Conservation (phyloP, 2,329 filamentous ascomycete species). For the Ilyonectria mors-panacis region DNA sequence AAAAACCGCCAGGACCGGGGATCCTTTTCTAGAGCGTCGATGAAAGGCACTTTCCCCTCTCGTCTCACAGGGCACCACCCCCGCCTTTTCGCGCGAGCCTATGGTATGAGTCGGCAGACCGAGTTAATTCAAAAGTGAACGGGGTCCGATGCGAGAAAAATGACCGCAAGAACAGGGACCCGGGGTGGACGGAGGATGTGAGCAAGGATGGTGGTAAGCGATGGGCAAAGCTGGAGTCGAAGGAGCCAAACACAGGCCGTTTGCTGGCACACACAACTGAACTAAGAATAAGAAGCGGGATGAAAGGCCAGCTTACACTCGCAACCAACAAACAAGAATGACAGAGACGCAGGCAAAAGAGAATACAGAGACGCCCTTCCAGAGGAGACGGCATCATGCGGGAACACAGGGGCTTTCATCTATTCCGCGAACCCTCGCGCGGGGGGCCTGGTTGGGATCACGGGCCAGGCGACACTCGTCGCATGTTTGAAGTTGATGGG, state of each 20-base stretch:
- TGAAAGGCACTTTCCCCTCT: conserved; percentile 38
- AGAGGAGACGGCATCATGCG: conserved; percentile 13
- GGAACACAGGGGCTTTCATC: conserved; percentile 32
- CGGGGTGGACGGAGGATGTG: conserved; percentile 39
- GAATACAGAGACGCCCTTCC: conserved; percentile 2
- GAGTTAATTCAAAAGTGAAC: conserved; percentile 39
- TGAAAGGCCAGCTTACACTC: conserved; percentile 20
- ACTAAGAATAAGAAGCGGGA: conserved; percentile 17
- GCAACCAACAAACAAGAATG: conserved; percentile 11
- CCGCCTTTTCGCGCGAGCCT: conserved; percentile 44
- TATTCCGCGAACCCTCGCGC: conserved; percentile 26
- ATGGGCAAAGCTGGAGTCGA: conserved; percentile 40
- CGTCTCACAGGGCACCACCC: conserved; percentile 46
- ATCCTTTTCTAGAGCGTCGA: conserved; percentile 38
- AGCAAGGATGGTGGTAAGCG: conserved; percentile 38
- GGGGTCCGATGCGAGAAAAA: conserved; percentile 46
- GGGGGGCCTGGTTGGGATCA: conserved; percentile 27
- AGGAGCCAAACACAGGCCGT: conserved; percentile 39
- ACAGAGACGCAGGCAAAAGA: neutral
- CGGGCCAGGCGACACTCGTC: conserved; percentile 43
- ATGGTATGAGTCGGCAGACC: conserved; percentile 32
- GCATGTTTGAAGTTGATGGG: conserved; percentile 69
- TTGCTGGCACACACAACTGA: conserved; percentile 33
- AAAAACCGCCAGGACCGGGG: conserved; percentile 40
- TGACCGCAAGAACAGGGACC: conserved; percentile 44